These are phyloP conservation scores for Talaromyces adpressus DNA, from an alignment of 495 filamentous ascomycete genomes.

Conservation along the genomic window DNA sequence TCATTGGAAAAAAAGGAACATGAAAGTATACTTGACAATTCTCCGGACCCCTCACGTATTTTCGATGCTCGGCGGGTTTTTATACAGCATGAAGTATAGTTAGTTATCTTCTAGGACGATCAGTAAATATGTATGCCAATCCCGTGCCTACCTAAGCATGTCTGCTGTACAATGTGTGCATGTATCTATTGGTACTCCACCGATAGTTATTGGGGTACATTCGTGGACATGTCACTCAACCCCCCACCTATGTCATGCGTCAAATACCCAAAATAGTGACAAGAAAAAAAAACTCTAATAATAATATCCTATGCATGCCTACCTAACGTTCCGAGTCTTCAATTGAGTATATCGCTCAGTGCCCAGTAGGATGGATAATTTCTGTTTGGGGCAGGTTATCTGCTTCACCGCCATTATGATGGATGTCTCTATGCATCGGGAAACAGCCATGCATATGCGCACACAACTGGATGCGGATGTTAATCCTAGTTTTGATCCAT, in stretches of 20 bases:
- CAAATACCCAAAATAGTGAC: neutral
- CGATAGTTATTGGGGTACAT: neutral
- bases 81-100: no score
- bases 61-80: no score
- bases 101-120: no score
- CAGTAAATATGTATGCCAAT: no score
- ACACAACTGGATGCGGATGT: neutral
- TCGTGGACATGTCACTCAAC: neutral
- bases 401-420: neutral
- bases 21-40: no score
- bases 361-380: neutral
- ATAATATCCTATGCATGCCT: neutral
- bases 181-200: neutral
- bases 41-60: no score
- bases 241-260: neutral
- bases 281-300: neutral
- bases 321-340: conserved; percentile 1
- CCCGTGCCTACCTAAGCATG: no score
- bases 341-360: neutral
- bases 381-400: neutral
- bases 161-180: no score
- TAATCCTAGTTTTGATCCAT: neutral
- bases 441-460: neutral
- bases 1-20: no score
- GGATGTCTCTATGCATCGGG: neutral